phyloP scores from a whole-genome alignment of 2,329 filamentous ascomycete genomes.

The Gaeumannomyces sp. region DNA sequence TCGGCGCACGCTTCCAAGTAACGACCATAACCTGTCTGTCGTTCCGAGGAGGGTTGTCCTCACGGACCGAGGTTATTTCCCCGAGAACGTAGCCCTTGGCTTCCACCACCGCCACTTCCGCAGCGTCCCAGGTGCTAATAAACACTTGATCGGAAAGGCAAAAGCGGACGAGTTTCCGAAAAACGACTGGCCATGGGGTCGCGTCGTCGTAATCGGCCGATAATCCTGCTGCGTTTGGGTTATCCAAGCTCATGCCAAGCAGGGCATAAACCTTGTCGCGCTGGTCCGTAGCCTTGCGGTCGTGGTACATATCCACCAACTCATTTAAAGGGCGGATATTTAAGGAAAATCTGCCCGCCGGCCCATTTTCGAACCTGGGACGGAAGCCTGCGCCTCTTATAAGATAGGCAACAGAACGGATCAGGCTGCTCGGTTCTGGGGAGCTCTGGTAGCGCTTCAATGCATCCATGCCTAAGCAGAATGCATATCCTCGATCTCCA shows the following conservation, averaged over 20 bases:
- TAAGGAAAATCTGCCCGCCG: neutral
- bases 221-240: neutral
- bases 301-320: neutral
- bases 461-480: neutral
- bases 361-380: neutral
- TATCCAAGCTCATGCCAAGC: neutral
- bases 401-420: neutral
- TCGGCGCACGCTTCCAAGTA: neutral
- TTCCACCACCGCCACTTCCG: neutral
- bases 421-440: neutral
- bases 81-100: neutral
- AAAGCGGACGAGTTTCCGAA: neutral
- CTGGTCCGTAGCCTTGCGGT: neutral
- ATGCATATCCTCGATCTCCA: neutral
- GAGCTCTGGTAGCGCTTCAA: neutral
- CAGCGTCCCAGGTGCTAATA: neutral
- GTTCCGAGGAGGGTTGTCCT: too few relatives aligned
- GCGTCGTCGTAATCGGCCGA: neutral
- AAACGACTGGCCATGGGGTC: neutral
- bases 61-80: neutral
- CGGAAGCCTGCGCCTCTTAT: neutral
- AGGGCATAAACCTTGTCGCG: conserved; percentile 4
- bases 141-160: neutral
- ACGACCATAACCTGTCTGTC: neutral
- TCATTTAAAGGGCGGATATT: neutral